These are phyloP conservation scores for Fusarium papillatum DNA, from an alignment of 2,329 filamentous ascomycete genomes.

Conservation along the genomic window DNA sequence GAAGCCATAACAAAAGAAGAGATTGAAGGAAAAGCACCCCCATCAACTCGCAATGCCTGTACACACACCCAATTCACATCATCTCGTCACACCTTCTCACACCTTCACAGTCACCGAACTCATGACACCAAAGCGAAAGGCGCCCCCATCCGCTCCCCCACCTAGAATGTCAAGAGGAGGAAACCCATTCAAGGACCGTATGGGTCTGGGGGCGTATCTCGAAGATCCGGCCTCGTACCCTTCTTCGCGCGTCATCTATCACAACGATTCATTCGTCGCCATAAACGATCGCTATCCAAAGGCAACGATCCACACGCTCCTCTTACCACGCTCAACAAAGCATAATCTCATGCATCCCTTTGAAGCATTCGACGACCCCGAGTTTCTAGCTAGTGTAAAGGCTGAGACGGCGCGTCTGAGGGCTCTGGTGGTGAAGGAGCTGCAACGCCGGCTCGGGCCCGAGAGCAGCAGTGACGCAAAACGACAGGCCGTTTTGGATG, in stretches of 20 bases:
- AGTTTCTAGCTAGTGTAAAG: conserved; percentile 76
- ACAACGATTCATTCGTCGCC: conserved; percentile 77
- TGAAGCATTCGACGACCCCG: conserved; percentile 78
- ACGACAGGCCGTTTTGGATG: conserved; percentile 77
- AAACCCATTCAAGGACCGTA: conserved; percentile 62
- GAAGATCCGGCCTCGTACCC: conserved; percentile 72
- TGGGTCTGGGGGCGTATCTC: conserved; percentile 78
- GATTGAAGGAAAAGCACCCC: conserved; percentile 50
- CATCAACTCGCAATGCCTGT: conserved; percentile 58
- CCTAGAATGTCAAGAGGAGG: conserved; percentile 33
- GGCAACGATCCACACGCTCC: conserved; percentile 84
- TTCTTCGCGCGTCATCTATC: conserved; percentile 72
- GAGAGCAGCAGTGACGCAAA: conserved; percentile 73
- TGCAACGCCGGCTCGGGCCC: conserved; percentile 76
- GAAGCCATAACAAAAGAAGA: conserved; percentile 60
- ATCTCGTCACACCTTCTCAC: conserved; percentile 17
- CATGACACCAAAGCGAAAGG: conserved; percentile 55
- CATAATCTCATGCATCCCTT: conserved; percentile 80
- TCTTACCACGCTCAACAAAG: conserved; percentile 80
- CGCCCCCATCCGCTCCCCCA: conserved; percentile 27
- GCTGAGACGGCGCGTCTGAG: conserved; percentile 73
- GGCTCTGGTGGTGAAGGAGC: conserved; percentile 78
- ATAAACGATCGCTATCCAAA: conserved; percentile 92
- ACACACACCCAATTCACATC: conserved; percentile 22
- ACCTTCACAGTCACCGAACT: conserved; percentile 43